Evolutionary conservation across 169 alveolate genomes (phyloP).

Genomic region (Plasmodium cynomolgi): DNA sequence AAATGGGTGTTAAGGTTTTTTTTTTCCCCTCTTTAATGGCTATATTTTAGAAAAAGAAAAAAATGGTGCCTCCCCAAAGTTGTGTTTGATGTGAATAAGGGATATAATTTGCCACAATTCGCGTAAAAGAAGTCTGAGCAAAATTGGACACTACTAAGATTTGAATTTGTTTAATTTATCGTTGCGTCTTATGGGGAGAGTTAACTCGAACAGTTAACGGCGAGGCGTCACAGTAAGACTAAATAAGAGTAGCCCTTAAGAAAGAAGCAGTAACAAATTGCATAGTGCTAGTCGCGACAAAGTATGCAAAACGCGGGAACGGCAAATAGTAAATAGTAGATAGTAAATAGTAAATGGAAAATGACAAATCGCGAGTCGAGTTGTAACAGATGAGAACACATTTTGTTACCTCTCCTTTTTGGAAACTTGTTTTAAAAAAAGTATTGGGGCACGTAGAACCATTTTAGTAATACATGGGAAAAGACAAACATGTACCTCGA

Average conservation of each 20-base stretch:
- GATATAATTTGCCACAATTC: neutral
- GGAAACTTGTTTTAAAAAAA: neutral
- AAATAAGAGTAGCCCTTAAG: neutral
- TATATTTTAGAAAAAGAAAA: neutral
- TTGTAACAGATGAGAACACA: neutral
- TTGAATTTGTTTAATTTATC: neutral
- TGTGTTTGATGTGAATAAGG: neutral
- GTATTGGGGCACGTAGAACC: neutral
- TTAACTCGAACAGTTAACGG: neutral
- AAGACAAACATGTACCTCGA: neutral
- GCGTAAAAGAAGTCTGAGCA: neutral
- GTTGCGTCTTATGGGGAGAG: neutral
- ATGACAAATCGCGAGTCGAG: neutral
- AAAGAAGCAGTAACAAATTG: neutral
- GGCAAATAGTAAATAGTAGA: neutral
- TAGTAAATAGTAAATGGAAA: neutral
- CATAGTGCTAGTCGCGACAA: neutral
- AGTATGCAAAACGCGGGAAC: neutral
- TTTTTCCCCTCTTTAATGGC: neutral
- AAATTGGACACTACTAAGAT: neutral
- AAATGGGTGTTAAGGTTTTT: neutral
- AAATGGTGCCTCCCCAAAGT: neutral
- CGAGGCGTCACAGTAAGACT: neutral
- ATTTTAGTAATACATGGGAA: neutral
- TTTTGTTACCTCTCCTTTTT: neutral